Base-by-base conservation (phyloP, 805 yeast species). In the Cyberlindnera suaveolens region DNA sequence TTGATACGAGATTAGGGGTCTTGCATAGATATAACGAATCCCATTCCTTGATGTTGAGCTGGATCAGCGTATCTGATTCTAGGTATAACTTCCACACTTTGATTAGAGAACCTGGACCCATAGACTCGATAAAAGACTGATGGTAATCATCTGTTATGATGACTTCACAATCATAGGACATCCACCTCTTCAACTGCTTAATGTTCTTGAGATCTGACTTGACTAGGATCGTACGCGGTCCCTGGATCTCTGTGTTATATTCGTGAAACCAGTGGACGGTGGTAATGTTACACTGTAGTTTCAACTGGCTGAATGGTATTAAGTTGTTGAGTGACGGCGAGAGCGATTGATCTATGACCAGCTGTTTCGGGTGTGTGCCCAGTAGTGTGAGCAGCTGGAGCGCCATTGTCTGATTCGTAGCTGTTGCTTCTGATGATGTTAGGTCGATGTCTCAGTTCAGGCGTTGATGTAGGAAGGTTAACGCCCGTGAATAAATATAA, bases 251-350 rank as follows among this genome's bases (percentile, higher is more conserved):
- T 11, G 14, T 16, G 18, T 23, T 6, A 11, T 15, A 6, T 19
- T 60, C 61, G 31, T 63, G 57, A 18, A 77, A 63, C 76, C 82
- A 77, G 35, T 68, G 61, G 5, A 77, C 67, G 39, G 64, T 65
- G 29, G 65, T 67, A 39, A 82, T 74, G 41, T 78, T 64, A 3
- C 74, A 80, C 32, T 62, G 66, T 32, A 67, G 66, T 51, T 76
- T 76, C 27, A 82, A 65, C 7, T 61, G 56, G 42, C 75, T 70
- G 57, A 80, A 81, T 10, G 82, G 76, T 11, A 80, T 72, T 31
- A 81, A 62, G 31, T 65, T 65, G 54, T 83, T 77, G 43, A 82
- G 60, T 11, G 74, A 54, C 1, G 74, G 63, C 3, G 82, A 67
- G 32, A 81, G 54, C 4, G 61, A 53, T 29, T 65, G 64, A 46